These are phyloP conservation scores for Nitzschia inconspicua DNA, from an alignment of 108 stramenopile species.

Conservation along the genomic window DNA sequence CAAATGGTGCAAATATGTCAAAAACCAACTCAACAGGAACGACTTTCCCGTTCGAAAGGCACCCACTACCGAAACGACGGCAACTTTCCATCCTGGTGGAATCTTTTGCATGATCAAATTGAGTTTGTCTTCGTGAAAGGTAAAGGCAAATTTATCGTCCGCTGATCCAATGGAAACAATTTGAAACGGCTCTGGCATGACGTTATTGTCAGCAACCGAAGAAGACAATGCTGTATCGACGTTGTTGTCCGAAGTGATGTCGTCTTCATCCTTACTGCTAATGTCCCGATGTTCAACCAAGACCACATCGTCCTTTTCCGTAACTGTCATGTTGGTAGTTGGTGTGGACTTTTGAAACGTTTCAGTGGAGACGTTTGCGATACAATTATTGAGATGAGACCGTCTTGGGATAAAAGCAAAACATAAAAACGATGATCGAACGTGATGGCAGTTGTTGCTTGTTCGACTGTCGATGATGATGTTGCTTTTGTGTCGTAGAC, in stretches of 20 bases:
- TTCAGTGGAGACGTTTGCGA: too few relatives aligned
- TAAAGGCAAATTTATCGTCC: slow-evolving; percentile 75
- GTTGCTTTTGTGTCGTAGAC: too few relatives aligned
- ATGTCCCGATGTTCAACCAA: slow-evolving; percentile 29
- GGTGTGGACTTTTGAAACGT: not conserved
- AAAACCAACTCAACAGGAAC: slow-evolving; percentile 93
- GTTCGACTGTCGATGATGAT: too few relatives aligned
- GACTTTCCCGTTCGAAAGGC: slow-evolving; percentile 98
- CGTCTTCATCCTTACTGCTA: not conserved
- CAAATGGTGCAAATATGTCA: slow-evolving; percentile 76
- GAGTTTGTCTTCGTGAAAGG: slow-evolving; percentile 79
- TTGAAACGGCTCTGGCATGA: slow-evolving; percentile 45
- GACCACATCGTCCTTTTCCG: slow-evolving; percentile 14
- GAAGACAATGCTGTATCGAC: too few relatives aligned
- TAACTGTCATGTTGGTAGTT: not conserved
- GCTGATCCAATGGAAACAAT: slow-evolving; percentile 86
- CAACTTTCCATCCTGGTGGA: slow-evolving; percentile 84
- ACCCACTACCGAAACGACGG: slow-evolving; percentile 95
- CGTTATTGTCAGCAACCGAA: not conserved
- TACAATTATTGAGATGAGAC: too few relatives aligned
- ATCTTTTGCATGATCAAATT: slow-evolving; percentile 70
- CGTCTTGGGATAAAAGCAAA: too few relatives aligned
- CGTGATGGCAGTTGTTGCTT: too few relatives aligned
- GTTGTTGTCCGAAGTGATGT: not conserved
- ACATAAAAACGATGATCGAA: too few relatives aligned